A percentile compares a stretch with the other conserved stretches of the same genome.
These are phyloP conservation scores for Thamnidium elegans DNA, from an alignment of 192 early-diverging fungal species.

Conservation along the genomic window DNA sequence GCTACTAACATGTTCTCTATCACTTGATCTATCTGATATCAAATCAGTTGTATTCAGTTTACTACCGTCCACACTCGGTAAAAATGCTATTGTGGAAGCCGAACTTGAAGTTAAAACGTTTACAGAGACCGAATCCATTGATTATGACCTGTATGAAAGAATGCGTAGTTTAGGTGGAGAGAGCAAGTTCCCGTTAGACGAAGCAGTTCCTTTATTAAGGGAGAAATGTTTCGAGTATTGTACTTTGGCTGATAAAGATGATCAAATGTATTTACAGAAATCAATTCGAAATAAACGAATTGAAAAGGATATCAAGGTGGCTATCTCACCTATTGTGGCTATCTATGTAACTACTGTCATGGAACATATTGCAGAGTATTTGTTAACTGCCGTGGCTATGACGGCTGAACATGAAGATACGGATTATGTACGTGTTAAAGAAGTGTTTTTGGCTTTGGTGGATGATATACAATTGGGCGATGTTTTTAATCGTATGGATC, in stretches of 20 bases:
- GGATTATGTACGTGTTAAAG: slow-evolving; percentile 47
- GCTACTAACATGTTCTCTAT: slow-evolving; percentile 45
- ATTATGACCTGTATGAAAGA: slow-evolving; percentile 33
- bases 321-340: slow-evolving; percentile 42
- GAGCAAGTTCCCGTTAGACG: slow-evolving; percentile 17
- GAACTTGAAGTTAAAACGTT: slow-evolving; percentile 59
- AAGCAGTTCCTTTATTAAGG: slow-evolving; percentile 48
- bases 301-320: slow-evolving; percentile 2
- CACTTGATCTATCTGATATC: slow-evolving; percentile 47
- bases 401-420: slow-evolving; percentile 51
- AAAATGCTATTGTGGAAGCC: slow-evolving; percentile 59
- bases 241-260: slow-evolving; percentile 48
- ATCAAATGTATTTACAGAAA: slow-evolving; percentile 15
- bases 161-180: slow-evolving; percentile 27
- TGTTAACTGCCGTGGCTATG: slow-evolving; percentile 46
- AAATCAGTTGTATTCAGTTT: slow-evolving; percentile 46
- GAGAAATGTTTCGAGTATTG: slow-evolving; percentile 54
- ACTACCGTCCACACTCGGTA: slow-evolving; percentile 53
- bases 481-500: slow-evolving; percentile 48
- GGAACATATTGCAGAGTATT: slow-evolving; percentile 58
- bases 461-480: slow-evolving; percentile 52
- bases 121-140: slow-evolving; percentile 46
- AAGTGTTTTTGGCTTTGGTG: slow-evolving; percentile 47
- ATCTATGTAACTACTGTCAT: slow-evolving; percentile 60
- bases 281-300: slow-evolving; percentile 13